Percentiles rank a stretch among this genome's conserved stretches.
These are phyloP conservation scores for Ananas comosus DNA, from an alignment of 176 grass and related monocot species.

Conservation along the genomic window DNA sequence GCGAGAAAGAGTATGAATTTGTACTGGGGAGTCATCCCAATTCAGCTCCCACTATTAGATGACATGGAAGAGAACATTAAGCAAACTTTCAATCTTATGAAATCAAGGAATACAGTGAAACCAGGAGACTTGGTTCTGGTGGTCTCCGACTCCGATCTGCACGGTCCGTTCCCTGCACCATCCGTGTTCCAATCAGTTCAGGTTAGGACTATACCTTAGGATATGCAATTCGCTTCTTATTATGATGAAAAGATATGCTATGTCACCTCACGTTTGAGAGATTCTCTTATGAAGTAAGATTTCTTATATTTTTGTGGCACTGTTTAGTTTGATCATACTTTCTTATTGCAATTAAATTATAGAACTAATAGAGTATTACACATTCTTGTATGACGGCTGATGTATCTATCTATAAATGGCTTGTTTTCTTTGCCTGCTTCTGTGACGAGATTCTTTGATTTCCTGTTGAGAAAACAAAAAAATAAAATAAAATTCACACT, in stretches of 20 bases:
- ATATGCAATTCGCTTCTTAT: not conserved
- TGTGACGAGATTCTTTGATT: not conserved
- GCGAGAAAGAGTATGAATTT: slow-evolving; percentile 63
- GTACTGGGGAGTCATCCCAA: slow-evolving; percentile 52
- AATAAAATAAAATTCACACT: not conserved
- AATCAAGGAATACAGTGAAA: slow-evolving; percentile 38
- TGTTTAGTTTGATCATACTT: not conserved
- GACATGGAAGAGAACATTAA: slow-evolving; percentile 50
- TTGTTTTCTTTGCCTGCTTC: not conserved
- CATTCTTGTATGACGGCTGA: not conserved
- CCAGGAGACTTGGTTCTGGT: slow-evolving; percentile 45
- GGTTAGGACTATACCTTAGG: slow-evolving; percentile 38
- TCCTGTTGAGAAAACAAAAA: not conserved
- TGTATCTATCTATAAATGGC: not conserved
- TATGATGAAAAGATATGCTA: not conserved
- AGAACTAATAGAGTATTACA: not conserved
- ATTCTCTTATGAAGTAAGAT: not conserved
- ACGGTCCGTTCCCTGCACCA: slow-evolving; percentile 23
- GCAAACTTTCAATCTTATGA: slow-evolving; percentile 35
- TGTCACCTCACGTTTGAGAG: not conserved
- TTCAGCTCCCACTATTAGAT: slow-evolving; percentile 31
- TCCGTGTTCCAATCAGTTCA: slow-evolving; percentile 50
- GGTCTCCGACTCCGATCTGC: slow-evolving; percentile 46
- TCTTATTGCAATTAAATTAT: not conserved
- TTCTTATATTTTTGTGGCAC: not conserved